Evolutionary conservation across 2,329 filamentous ascomycete species (phyloP), one percentile per base, ranked within the genome.

Genomic region (Arthrocladium fulminans): DNA sequence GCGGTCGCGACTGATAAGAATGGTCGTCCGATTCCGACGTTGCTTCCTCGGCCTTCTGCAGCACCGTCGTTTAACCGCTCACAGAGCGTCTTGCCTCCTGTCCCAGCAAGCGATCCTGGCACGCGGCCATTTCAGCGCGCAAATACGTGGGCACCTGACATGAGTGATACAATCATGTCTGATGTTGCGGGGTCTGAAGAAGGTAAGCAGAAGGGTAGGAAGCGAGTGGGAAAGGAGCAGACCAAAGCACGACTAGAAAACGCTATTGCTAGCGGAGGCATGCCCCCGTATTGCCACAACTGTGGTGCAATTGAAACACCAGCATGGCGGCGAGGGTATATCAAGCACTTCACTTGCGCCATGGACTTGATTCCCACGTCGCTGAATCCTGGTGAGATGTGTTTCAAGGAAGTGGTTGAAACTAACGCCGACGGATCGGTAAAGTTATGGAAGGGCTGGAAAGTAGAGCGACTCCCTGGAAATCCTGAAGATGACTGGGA

Each of bases 221-320:
- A 84, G 74, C 74, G 83, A 69, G 65, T 71, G 19, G 75, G 80
- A 2, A 80, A 81, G 59, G 85, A 86, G 54, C 69, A 75, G 48
- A 79, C 82, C 42, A 71, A 76, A 54, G 71, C 75, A 20, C 73
- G 73, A 43, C 63, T 82, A 19, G 69, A 77, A 35, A 64, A 69
- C 48, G 73, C 76, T 19, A 81, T 97, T 47, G 75, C 75, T n/a
- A 80, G 80, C 47, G 92, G 92, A 3, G 79, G 88, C 55, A 84
- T 89, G 73, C 92, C 92, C 0, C 83, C 84, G 1, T 97, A 83
- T 61, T 98, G 92, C 64, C 79, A 79, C 54, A 95, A 97, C 59
- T 98, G 92, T 59, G 92, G 92, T 4, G 86, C 88, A 5, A 94
- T 98, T 49, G 86, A 97, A 59, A 98, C 92, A 0, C 87, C 90